A percentile compares a stretch with the other conserved stretches of the same genome.
phyloP scores from a whole-genome alignment of 2,329 filamentous ascomycete genomes.

The Pseudonectria foliicola region DNA sequence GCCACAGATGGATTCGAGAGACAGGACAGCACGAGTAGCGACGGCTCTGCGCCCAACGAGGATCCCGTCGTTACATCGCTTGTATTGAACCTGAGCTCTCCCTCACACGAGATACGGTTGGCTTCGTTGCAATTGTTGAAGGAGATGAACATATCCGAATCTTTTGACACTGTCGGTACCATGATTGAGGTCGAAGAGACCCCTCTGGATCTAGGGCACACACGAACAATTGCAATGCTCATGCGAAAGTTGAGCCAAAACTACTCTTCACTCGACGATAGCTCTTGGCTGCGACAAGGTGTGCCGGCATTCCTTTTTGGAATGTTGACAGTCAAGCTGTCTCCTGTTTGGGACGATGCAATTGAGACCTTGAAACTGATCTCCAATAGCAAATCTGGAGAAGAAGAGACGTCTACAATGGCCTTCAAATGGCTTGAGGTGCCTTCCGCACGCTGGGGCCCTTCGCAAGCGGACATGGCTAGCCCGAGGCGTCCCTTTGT shows the following conservation, averaged over 20 bases:
- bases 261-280: constrained; percentile 53
- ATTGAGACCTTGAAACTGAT: constrained; percentile 70
- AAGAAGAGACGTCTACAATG: constrained; percentile 63
- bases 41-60: constrained; percentile 38
- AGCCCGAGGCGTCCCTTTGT: constrained; percentile 33
- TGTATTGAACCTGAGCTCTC: constrained; percentile 65
- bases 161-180: constrained; percentile 28
- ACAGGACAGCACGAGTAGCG: constrained; percentile 32
- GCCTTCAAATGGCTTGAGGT: constrained; percentile 71
- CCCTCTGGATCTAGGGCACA: constrained; percentile 67
- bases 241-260: constrained; percentile 65
- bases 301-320: constrained; percentile 84
- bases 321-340: constrained; percentile 75
- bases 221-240: constrained; percentile 74
- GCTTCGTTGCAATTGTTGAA: constrained; percentile 66
- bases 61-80: constrained; percentile 58
- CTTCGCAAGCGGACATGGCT: constrained; percentile 29
- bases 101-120: constrained; percentile 67
- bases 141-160: constrained; percentile 38
- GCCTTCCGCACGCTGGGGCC: constrained; percentile 48
- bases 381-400: constrained; percentile 60
- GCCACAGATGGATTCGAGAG: constrained; percentile 11
- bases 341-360: constrained; percentile 82
- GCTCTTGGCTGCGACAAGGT: constrained; percentile 61
- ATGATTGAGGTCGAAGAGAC: constrained; percentile 78